A percentile compares a stretch with the other conserved stretches of the same genome.
Evolutionary conservation across 331 rosid genomes (phyloP).

Genomic region (Quercus phellos): DNA sequence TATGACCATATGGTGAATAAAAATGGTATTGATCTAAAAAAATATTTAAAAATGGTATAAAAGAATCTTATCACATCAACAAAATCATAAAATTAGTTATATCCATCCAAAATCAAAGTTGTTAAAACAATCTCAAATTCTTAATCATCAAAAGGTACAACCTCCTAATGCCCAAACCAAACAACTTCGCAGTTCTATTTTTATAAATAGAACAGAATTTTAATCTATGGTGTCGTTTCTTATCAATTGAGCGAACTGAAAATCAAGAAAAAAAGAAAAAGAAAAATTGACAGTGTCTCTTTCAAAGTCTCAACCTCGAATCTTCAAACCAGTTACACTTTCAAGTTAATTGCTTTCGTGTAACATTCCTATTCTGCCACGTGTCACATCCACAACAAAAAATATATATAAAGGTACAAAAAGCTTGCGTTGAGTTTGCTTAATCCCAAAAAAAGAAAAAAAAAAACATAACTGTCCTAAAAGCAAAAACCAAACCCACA

Average conservation of each 20-base stretch:
- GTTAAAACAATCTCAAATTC: too few relatives aligned
- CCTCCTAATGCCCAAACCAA: too few relatives aligned
- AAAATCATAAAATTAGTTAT: too few relatives aligned
- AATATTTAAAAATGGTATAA: too few relatives aligned
- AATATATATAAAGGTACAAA: background rate
- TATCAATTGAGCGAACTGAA: rapidly evolving
- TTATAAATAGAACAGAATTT: too few relatives aligned
- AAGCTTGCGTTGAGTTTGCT: constrained; percentile 10
- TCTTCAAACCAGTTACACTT: background rate
- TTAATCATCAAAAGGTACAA: too few relatives aligned
- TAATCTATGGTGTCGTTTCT: too few relatives aligned
- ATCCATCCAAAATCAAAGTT: too few relatives aligned
- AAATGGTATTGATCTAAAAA: too few relatives aligned
- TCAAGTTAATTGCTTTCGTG: constrained; percentile 12
- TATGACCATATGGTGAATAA: too few relatives aligned
- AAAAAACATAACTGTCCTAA: background rate
- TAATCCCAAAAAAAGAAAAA: background rate
- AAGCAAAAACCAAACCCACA: background rate
- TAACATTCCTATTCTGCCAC: constrained; percentile 10
- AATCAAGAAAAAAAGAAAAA: rapidly evolving
- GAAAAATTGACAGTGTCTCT: background rate
- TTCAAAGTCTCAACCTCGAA: background rate
- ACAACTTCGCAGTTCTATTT: too few relatives aligned
- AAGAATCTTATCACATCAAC: too few relatives aligned
- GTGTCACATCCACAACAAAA: background rate